phyloP scores from a whole-genome alignment of 306 rosid species.

The Citrullus amarus region DNA sequence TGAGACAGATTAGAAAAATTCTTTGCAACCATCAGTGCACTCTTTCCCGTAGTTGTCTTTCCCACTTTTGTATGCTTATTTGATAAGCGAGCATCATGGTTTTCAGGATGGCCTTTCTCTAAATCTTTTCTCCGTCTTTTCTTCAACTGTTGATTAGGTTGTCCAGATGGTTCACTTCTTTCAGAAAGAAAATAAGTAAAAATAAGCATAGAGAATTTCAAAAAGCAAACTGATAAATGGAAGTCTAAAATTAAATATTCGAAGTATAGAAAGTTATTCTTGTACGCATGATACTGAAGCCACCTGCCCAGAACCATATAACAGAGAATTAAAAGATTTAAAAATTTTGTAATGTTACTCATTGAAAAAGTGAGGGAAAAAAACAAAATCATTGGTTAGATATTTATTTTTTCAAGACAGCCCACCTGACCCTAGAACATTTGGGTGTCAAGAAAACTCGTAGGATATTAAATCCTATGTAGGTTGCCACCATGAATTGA shows the following conservation, averaged over 20 bases:
- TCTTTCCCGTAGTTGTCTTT: conserved; percentile 49
- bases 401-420: background rate
- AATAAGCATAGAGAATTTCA: background rate
- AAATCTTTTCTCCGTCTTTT: conserved; percentile 86
- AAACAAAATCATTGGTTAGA: background rate
- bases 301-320: background rate
- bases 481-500: no score
- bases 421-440: no score
- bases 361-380: background rate
- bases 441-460: no score
- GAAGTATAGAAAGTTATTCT: background rate
- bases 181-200: conserved; percentile 16
- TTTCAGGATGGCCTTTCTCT: conserved; percentile 48
- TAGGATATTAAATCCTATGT: no score
- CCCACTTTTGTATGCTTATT: conserved; percentile 51
- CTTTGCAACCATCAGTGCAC: conserved; percentile 34
- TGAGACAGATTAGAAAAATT: conserved; percentile 34
- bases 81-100: conserved; percentile 34
- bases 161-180: conserved; percentile 44
- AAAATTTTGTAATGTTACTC: background rate
- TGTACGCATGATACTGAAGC: background rate
- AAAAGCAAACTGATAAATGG: background rate
- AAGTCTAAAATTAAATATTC: background rate
- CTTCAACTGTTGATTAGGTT: conserved; percentile 84
- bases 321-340: background rate